Percentiles rank a stretch among this genome's conserved stretches.
Conservation (phyloP, 805 yeast species). For the Ogataea salicorniae region DNA sequence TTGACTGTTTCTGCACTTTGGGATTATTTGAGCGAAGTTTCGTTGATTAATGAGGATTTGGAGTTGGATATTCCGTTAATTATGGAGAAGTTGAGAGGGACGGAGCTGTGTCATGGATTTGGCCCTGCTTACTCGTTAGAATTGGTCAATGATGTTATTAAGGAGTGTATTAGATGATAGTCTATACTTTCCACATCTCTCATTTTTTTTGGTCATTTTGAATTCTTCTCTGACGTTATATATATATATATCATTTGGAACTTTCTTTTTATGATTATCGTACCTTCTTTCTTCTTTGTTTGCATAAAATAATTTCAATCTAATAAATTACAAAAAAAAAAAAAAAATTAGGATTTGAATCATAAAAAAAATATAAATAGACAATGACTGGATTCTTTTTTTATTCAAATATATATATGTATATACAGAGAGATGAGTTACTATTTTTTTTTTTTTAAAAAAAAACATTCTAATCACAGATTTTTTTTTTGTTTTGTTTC, state of each 20-base stretch:
- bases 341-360: too few relatives aligned
- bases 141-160: slow-evolving; percentile 37
- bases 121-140: slow-evolving; percentile 63
- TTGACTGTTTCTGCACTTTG: slow-evolving; percentile 76
- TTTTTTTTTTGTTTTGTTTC: not conserved
- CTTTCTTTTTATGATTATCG: too few relatives aligned
- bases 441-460: too few relatives aligned
- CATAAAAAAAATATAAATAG: too few relatives aligned
- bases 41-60: slow-evolving; percentile 40
- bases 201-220: not conserved
- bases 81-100: slow-evolving; percentile 56
- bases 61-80: slow-evolving; percentile 54
- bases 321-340: too few relatives aligned
- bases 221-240: not conserved
- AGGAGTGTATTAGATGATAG: not conserved
- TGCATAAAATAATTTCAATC: too few relatives aligned
- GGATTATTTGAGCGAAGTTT: slow-evolving; percentile 61
- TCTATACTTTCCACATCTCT: not conserved
- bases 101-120: slow-evolving; percentile 71
- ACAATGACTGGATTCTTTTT: too few relatives aligned
- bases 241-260: not conserved
- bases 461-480: not conserved
- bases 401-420: too few relatives aligned
- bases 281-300: too few relatives aligned
- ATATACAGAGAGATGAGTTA: not conserved